Conservation (phyloP, 176 grass and related monocot genomes). For the Zoysia pacifica region DNA sequence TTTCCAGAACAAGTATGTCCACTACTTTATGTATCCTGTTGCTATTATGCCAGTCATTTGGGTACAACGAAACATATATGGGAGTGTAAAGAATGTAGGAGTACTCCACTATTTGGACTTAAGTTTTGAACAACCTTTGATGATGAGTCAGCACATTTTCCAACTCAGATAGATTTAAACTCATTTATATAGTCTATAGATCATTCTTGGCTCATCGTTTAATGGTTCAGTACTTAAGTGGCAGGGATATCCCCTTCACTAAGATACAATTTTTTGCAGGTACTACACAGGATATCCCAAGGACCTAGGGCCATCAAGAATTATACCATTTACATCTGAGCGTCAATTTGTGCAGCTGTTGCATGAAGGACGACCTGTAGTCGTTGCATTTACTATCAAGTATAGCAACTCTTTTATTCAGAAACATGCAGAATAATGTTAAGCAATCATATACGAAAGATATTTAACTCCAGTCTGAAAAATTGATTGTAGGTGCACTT, state of each 20-base stretch:
- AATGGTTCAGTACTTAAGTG: too few relatives aligned
- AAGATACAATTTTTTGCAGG: constrained; percentile 32
- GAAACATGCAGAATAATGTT: constrained; percentile 18
- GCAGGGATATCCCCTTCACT: too few relatives aligned
- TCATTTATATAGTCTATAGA: background rate
- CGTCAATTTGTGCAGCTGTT: constrained; percentile 82
- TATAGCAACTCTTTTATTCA: constrained; percentile 37
- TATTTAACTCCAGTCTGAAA: constrained; percentile 18
- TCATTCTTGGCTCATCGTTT: too few relatives aligned
- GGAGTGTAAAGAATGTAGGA: too few relatives aligned
- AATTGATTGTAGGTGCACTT: constrained; percentile 62
- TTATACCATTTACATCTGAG: constrained; percentile 90
- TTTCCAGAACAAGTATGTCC: constrained; percentile 20
- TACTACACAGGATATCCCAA: constrained; percentile 97
- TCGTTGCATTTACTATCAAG: constrained; percentile 94
- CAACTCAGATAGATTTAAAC: background rate
- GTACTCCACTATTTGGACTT: too few relatives aligned
- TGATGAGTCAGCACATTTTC: background rate
- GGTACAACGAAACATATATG: constrained; percentile 6
- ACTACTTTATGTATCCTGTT: background rate
- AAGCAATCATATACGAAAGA: background rate
- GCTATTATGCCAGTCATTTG: background rate
- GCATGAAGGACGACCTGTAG: constrained; percentile 82
- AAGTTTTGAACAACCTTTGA: too few relatives aligned
- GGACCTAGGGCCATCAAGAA: constrained; percentile 73